These are phyloP conservation scores for Solanum gandarillasii DNA, from an alignment of 257 asterid genomes.

Conservation along the genomic window DNA sequence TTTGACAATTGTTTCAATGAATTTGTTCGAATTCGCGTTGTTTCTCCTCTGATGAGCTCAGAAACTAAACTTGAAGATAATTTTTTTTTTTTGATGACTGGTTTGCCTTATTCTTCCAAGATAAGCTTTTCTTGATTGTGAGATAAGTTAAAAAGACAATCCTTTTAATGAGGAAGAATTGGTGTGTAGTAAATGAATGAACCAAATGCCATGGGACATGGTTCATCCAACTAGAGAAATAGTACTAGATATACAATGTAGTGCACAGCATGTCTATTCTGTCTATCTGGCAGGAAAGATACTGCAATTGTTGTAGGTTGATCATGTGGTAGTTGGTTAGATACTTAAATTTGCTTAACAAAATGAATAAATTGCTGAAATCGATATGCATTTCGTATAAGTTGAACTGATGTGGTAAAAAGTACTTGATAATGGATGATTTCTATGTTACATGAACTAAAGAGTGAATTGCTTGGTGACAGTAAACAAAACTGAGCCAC, in stretches of 20 bases:
- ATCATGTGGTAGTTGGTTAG: not conserved
- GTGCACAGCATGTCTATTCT: not conserved
- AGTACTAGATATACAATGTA: not conserved
- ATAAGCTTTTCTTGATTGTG: not conserved
- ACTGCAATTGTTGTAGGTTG: not conserved
- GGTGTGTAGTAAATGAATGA: not conserved
- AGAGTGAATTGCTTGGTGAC: not conserved
- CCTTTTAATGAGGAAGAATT: not conserved
- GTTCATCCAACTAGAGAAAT: not conserved
- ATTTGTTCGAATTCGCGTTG: not conserved
- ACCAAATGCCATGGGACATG: not conserved
- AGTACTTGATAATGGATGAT: not conserved
- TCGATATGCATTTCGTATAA: not conserved
- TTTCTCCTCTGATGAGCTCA: not conserved
- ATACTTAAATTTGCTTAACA: not conserved
- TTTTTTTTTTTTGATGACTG: not conserved
- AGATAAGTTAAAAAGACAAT: not conserved
- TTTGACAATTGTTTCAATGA: not conserved
- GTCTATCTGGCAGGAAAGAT: not conserved
- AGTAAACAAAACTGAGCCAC: constrained; percentile 23
- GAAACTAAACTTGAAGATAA: not conserved
- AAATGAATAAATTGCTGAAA: not conserved
- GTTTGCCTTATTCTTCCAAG: not conserved
- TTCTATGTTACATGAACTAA: not conserved
- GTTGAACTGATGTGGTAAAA: not conserved